A percentile compares a stretch with the other conserved stretches of the same genome.
These are phyloP conservation scores for Helenozyma baotianmanensis DNA, from an alignment of 805 yeast genomes.

Conservation along the genomic window DNA sequence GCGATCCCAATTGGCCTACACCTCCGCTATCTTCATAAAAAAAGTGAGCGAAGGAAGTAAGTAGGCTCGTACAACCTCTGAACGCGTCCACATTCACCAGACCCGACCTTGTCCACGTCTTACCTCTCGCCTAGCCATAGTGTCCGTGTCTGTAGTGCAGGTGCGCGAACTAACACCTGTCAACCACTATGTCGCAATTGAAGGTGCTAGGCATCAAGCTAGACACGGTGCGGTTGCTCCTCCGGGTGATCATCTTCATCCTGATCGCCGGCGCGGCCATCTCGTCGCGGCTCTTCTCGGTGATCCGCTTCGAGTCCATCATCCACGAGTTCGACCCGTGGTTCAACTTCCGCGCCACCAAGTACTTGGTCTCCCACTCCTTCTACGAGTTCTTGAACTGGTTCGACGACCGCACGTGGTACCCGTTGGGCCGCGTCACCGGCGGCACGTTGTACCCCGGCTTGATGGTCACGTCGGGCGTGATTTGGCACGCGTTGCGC, in stretches of 20 bases:
- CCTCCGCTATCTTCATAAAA: too few species aligned
- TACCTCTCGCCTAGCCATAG: too few species aligned
- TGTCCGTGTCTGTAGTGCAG: too few species aligned
- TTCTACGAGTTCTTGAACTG: constrained; percentile 92
- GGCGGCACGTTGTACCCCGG: constrained; percentile 99
- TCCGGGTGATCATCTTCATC: constrained; percentile 65
- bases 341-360: constrained; percentile 96
- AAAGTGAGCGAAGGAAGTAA: too few species aligned
- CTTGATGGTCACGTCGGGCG: constrained; percentile 94
- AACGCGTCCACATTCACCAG: too few species aligned
- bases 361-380: constrained; percentile 76
- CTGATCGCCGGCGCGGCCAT: constrained; percentile 88
- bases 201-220: constrained; percentile 29
- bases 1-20: too few species aligned
- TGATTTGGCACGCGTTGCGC: constrained; percentile 71
- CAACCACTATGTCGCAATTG: constrained; percentile 16
- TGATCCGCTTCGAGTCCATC: constrained; percentile 89
- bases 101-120: too few species aligned
- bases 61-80: too few species aligned
- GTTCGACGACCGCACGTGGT: constrained; percentile 99
- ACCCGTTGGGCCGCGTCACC: constrained; percentile 97
- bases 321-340: constrained; percentile 98
- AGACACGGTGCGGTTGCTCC: constrained; percentile 39
- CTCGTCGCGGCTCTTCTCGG: constrained; percentile 91
- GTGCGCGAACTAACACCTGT: too few species aligned